Percentiles rank a stretch among this genome's conserved stretches.
phyloP scores from a whole-genome alignment of 805 yeast species.

The Ogataea philodendri region DNA sequence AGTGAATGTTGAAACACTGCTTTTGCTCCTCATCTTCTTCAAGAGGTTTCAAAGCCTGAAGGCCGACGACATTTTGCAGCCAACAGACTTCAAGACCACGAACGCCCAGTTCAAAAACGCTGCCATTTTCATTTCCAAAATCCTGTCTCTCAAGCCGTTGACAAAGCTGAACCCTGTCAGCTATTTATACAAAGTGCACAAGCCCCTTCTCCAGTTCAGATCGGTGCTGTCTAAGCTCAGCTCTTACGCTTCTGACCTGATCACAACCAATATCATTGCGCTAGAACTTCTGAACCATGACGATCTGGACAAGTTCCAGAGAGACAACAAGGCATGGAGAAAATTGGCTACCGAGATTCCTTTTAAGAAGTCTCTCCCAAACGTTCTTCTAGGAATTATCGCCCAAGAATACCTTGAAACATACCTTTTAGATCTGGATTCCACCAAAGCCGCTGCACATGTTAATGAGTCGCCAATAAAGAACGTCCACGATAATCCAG shows the following conservation, averaged over 20 bases:
- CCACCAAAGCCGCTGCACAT: slow-evolving; percentile 14
- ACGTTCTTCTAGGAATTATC: slow-evolving; percentile 61
- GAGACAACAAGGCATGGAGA: slow-evolving; percentile 56
- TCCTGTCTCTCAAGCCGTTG: slow-evolving; percentile 45
- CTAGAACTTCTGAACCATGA: slow-evolving; percentile 51
- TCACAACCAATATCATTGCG: slow-evolving; percentile 51
- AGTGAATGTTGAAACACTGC: slow-evolving; percentile 38
- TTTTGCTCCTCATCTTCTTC: slow-evolving; percentile 47
- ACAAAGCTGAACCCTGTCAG: slow-evolving; percentile 50
- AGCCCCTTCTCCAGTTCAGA: slow-evolving; percentile 62
- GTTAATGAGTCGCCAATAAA: slow-evolving; percentile 21
- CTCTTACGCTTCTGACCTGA: slow-evolving; percentile 49
- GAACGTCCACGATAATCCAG: slow-evolving; percentile 21
- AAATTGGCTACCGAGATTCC: slow-evolving; percentile 57
- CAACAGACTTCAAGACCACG: slow-evolving; percentile 34
- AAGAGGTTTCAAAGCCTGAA: slow-evolving; percentile 38
- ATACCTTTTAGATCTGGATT: slow-evolving; percentile 18
- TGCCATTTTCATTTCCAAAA: slow-evolving; percentile 45
- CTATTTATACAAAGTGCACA: slow-evolving; percentile 70
- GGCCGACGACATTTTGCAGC: slow-evolving; percentile 39
- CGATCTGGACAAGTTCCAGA: slow-evolving; percentile 46
- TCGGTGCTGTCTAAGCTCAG: slow-evolving; percentile 58
- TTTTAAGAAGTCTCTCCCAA: slow-evolving; percentile 54
- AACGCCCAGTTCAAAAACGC: slow-evolving; percentile 39
- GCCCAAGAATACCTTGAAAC: slow-evolving; percentile 51